A percentile compares a stretch with the other conserved stretches of the same genome.
Evolutionary conservation across 2,329 filamentous ascomycete genomes (phyloP).

Genomic region (Paraphaeosphaeria sporulosa): DNA sequence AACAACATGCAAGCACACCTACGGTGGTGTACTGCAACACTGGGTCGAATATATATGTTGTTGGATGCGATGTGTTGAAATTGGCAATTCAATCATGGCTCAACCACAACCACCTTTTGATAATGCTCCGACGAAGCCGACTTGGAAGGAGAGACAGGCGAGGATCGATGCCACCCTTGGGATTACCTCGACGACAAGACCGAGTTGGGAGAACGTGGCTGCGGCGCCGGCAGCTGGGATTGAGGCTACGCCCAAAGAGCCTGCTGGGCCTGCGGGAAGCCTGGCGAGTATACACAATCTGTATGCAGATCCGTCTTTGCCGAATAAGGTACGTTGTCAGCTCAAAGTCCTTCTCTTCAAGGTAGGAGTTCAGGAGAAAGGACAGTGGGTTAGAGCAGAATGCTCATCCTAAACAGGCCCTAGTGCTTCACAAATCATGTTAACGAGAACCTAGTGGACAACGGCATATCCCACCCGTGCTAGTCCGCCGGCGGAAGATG

Average conservation of each 20-base stretch:
- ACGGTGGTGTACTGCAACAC: not conserved
- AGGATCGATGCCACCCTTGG: no score
- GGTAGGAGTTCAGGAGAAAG: not conserved
- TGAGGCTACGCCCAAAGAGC: not conserved
- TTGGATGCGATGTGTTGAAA: not conserved
- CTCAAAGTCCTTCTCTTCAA: not conserved
- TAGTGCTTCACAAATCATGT: not conserved
- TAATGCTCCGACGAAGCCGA: not conserved
- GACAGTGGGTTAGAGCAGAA: no score
- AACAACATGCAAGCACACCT: not conserved
- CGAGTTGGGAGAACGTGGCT: no score
- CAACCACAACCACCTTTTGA: not conserved
- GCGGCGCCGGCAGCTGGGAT: not conserved
- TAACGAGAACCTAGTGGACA: conserved; percentile 34
- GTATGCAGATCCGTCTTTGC: conserved; percentile 51
- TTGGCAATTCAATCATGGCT: not conserved
- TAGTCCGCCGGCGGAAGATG: conserved; percentile 39
- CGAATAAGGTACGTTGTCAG: conserved; percentile 29
- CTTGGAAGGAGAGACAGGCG: not conserved
- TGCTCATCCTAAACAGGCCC: not conserved
- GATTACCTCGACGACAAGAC: not conserved
- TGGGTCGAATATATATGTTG: not conserved
- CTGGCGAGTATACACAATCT: conserved; percentile 23
- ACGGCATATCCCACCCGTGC: conserved; percentile 51
- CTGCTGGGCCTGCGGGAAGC: conserved; percentile 33